phyloP scores from a whole-genome alignment of 2,329 filamentous ascomycete species.

The Colletotrichum sidae region DNA sequence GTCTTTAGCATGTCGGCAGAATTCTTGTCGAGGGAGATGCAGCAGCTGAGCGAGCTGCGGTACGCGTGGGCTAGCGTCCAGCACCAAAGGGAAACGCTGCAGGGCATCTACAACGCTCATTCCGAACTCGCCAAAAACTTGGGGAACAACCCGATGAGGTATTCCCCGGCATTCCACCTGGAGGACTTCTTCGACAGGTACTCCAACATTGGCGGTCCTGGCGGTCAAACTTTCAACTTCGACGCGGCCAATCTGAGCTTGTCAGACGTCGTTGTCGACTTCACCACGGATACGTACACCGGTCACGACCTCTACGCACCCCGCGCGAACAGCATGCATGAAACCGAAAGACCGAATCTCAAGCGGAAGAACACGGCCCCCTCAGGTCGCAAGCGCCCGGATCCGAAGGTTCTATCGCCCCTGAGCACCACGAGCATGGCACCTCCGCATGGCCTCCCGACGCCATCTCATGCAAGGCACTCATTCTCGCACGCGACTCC shows the following conservation, averaged over 20 bases:
- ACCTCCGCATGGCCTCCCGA: constrained; percentile 43
- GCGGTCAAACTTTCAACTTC: constrained; percentile 71
- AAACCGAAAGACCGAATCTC: constrained; percentile 52
- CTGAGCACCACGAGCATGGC: constrained; percentile 47
- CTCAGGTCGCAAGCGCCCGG: constrained; percentile 52
- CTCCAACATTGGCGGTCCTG: constrained; percentile 64
- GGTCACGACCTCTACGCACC: constrained; percentile 61
- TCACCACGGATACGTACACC: constrained; percentile 66
- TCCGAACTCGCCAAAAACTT: constrained; percentile 81
- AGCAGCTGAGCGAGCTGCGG: constrained; percentile 80
- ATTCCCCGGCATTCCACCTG: constrained; percentile 83
- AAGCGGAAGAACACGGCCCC: constrained; percentile 62
- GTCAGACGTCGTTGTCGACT: constrained; percentile 73
- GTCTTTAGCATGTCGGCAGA: constrained; percentile 73
- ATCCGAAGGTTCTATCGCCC: constrained; percentile 51
- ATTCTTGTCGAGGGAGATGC: constrained; percentile 82
- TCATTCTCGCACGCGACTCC: constrained; percentile 48
- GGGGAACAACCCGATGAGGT: constrained; percentile 75
- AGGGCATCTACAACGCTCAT: constrained; percentile 83
- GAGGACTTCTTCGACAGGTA: constrained; percentile 92
- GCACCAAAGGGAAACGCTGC: constrained; percentile 83
- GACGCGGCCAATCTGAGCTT: constrained; percentile 82
- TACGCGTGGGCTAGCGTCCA: constrained; percentile 83
- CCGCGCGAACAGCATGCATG: constrained; percentile 46
- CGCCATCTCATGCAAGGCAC: constrained; percentile 50